Conservation (phyloP, 768 basidiomycete species). For the Fistulinella prunicolor region DNA sequence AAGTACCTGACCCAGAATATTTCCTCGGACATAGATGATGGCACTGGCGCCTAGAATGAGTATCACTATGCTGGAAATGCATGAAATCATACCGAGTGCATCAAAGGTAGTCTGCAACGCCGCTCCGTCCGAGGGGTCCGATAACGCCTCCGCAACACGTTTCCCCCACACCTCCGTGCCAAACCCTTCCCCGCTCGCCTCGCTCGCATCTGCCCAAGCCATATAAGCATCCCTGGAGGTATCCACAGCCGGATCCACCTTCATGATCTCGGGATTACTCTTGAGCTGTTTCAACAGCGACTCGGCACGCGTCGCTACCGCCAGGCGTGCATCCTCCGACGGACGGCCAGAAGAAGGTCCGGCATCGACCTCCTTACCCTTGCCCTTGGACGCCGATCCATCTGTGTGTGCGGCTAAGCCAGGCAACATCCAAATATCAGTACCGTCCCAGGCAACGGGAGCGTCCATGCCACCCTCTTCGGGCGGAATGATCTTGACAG, state of each 20-base stretch:
- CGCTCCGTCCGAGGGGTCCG: constrained; percentile 49
- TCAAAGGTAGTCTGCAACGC: constrained; percentile 53
- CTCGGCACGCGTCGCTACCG: constrained; percentile 73
- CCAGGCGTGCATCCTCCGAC: constrained; percentile 43
- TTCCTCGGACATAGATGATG: constrained; percentile 56
- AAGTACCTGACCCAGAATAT: constrained; percentile 89
- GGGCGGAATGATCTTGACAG: constrained; percentile 90
- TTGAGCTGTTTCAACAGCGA: constrained; percentile 69
- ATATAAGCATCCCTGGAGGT: constrained; percentile 51
- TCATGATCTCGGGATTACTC: constrained; percentile 71
- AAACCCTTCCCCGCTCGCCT: constrained; percentile 54
- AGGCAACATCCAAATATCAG: constrained; percentile 82
- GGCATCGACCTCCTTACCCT: constrained; percentile 36
- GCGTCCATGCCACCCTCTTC: constrained; percentile 40
- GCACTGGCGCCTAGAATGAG: constrained; percentile 48
- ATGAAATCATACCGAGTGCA: constrained; percentile 51
- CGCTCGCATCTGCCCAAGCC: constrained; percentile 58
- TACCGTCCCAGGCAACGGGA: constrained; percentile 73
- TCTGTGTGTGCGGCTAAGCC: constrained; percentile 19
- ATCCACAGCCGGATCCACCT: constrained; percentile 71
- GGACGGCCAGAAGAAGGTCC: constrained; percentile 27
- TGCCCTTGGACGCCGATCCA: constrained; percentile 24
- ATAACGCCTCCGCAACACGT: constrained; percentile 46
- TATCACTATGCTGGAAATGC: not conserved
- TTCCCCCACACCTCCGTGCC: constrained; percentile 50